A percentile compares a stretch with the other conserved stretches of the same genome.
Evolutionary conservation across 2,329 filamentous ascomycete genomes (phyloP).

Genomic region (Microcyclosporella mali): DNA sequence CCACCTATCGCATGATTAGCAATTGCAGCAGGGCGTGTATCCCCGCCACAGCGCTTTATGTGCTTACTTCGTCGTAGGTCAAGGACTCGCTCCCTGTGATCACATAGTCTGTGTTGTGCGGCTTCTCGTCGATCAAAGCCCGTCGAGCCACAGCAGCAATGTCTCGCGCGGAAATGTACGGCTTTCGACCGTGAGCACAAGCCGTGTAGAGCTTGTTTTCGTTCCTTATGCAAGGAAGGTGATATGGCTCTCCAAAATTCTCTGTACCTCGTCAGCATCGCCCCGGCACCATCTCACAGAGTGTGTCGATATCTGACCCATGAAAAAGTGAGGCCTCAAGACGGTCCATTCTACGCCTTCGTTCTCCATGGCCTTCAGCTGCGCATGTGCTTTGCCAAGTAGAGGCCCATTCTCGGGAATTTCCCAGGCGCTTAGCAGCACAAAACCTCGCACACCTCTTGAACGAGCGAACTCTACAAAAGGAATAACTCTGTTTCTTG

Average conservation of each 20-base stretch:
- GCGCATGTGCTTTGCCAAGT: slow-evolving; percentile 9
- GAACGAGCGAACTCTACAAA: slow-evolving; percentile 40
- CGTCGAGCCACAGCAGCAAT: slow-evolving; percentile 43
- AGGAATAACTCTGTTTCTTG: slow-evolving; percentile 31
- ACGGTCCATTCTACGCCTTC: slow-evolving; percentile 37
- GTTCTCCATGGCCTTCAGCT: slow-evolving; percentile 20
- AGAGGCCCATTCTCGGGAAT: slow-evolving; percentile 5
- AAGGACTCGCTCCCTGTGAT: slow-evolving; percentile 32
- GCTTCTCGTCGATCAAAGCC: slow-evolving; percentile 35
- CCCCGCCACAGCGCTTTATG: not conserved
- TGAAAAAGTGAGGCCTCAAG: slow-evolving; percentile 46
- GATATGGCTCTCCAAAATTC: slow-evolving; percentile 38
- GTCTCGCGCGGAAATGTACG: slow-evolving; percentile 43
- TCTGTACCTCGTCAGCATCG: slow-evolving; percentile 29
- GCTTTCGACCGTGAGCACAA: slow-evolving; percentile 40
- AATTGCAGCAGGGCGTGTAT: not conserved
- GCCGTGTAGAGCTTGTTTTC: slow-evolving; percentile 42
- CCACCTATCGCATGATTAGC: slow-evolving; percentile 4
- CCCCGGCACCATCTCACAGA: not conserved
- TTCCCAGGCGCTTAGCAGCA: slow-evolving; percentile 33
- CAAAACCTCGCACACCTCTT: slow-evolving; percentile 39
- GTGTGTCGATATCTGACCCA: slow-evolving; percentile 30
- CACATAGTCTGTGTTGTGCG: slow-evolving; percentile 39
- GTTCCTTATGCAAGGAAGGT: slow-evolving; percentile 31
- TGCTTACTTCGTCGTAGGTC: slow-evolving; percentile 28